These are phyloP conservation scores for Paraphaeosphaeria minitans DNA, from an alignment of 2,329 filamentous ascomycete genomes.

Conservation along the genomic window DNA sequence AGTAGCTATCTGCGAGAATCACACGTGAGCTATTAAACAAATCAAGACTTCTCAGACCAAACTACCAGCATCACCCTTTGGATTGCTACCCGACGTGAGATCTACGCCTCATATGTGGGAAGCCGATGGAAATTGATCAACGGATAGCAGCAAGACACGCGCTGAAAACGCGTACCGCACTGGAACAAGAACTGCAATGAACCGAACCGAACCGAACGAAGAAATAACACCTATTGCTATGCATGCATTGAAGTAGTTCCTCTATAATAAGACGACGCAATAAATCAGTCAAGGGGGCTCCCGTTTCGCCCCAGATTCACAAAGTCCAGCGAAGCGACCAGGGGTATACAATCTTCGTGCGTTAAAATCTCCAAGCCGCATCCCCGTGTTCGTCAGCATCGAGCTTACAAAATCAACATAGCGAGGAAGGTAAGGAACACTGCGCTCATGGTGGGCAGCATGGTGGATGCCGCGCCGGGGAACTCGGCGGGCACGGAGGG, in stretches of 20 bases:
- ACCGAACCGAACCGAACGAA: background rate
- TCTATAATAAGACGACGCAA: background rate
- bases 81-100: too few species aligned
- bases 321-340: slow-evolving; percentile 3
- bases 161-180: too few species aligned
- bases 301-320: background rate
- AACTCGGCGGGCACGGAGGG: background rate
- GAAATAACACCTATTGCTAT: slow-evolving; percentile 6
- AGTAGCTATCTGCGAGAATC: too few species aligned
- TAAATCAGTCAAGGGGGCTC: background rate
- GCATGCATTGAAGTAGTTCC: slow-evolving; percentile 8
- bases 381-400: slow-evolving; percentile 1
- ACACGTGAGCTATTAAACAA: too few species aligned
- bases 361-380: slow-evolving; percentile 4
- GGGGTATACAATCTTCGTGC: slow-evolving; percentile 6
- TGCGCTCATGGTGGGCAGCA: slow-evolving; percentile 1
- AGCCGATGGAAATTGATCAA: too few species aligned
- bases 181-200: too few species aligned
- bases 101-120: too few species aligned
- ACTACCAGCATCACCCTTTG: too few species aligned
- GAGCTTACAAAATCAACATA: slow-evolving; percentile 9
- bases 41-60: background rate
- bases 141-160: too few species aligned
- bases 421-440: slow-evolving; percentile 2
- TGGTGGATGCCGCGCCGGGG: background rate